phyloP scores from a whole-genome alignment of 768 basidiomycete genomes.

The Pleurotus giganteus region DNA sequence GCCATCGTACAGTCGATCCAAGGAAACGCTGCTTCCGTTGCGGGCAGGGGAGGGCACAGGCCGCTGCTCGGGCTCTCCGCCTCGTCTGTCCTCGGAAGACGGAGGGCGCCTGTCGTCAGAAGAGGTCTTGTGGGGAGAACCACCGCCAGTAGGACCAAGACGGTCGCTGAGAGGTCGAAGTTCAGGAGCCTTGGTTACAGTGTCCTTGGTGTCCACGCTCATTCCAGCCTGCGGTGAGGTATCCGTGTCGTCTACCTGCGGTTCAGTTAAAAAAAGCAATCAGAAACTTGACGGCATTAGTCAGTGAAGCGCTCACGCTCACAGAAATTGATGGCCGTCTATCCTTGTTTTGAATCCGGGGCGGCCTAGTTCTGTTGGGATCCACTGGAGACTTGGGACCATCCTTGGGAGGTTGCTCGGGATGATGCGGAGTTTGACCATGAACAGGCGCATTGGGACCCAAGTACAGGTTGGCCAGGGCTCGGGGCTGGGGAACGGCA shows the following conservation, averaged over 20 bases:
- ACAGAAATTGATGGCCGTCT: slow-evolving; percentile 1
- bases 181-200: neutral
- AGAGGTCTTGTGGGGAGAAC: slow-evolving; percentile 20
- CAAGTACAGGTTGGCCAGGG: slow-evolving; percentile 62
- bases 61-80: slow-evolving; percentile 23
- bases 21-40: slow-evolving; percentile 9
- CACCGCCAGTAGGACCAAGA: slow-evolving; percentile 14
- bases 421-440: slow-evolving; percentile 15
- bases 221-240: neutral
- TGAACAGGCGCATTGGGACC: slow-evolving; percentile 40
- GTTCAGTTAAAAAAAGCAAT: too few relatives aligned
- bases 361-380: slow-evolving; percentile 18
- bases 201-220: neutral
- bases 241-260: too few relatives aligned
- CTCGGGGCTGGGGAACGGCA: slow-evolving; percentile 61
- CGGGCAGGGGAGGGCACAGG: slow-evolving; percentile 15
- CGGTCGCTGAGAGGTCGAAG: neutral
- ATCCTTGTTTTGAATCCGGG: slow-evolving; percentile 27
- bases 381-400: slow-evolving; percentile 21
- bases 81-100: slow-evolving; percentile 27
- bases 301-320: neutral
- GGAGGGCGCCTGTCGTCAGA: slow-evolving; percentile 8
- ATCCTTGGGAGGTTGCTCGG: slow-evolving; percentile 21
- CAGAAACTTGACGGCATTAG: too few relatives aligned
- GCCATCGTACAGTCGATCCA: slow-evolving; percentile 14